phyloP scores from a whole-genome alignment of 805 yeast genomes.

The Cyberlindnera nakhonratchasimensis region DNA sequence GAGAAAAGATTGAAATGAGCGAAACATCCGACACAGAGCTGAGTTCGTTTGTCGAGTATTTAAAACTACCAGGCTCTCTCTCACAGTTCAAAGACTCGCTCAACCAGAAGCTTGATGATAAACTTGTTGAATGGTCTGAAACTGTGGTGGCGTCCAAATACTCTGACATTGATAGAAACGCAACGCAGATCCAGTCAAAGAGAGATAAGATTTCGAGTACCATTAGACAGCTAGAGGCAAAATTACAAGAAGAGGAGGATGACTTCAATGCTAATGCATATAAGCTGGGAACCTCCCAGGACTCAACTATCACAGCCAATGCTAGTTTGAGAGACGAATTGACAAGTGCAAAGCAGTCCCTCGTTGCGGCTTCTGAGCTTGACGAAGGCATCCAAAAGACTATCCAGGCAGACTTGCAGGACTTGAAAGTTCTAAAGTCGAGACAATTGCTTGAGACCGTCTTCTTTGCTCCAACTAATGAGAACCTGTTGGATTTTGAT shows the following conservation, averaged over 20 bases:
- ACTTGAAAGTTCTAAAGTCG: slow-evolving; percentile 44
- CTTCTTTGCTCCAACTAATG: slow-evolving; percentile 25
- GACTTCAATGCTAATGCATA: slow-evolving; percentile 33
- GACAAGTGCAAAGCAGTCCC: slow-evolving; percentile 52
- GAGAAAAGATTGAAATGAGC: slow-evolving; percentile 69
- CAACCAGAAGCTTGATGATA: slow-evolving; percentile 31
- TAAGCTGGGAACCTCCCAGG: slow-evolving; percentile 34
- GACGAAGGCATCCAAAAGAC: slow-evolving; percentile 52
- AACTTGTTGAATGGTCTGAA: slow-evolving; percentile 28
- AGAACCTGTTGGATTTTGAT: slow-evolving; percentile 65
- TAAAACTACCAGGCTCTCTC: slow-evolving; percentile 68
- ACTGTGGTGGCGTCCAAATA: slow-evolving; percentile 27
- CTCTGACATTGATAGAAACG: slow-evolving; percentile 32
- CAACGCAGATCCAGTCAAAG: slow-evolving; percentile 25
- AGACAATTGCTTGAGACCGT: slow-evolving; percentile 32
- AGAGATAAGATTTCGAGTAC: slow-evolving; percentile 37
- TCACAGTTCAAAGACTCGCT: slow-evolving; percentile 43
- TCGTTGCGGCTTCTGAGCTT: slow-evolving; percentile 57
- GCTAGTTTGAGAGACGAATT: slow-evolving; percentile 51
- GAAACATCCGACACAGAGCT: slow-evolving; percentile 80
- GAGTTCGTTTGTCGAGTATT: slow-evolving; percentile 72
- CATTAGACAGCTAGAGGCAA: slow-evolving; percentile 35
- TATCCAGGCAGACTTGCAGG: slow-evolving; percentile 40
- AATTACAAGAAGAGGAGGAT: slow-evolving; percentile 33
- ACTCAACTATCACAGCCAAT: slow-evolving; percentile 35